Percentiles rank a stretch among this genome's conserved stretches.
Evolutionary conservation across 371 early-diverging fungal species (phyloP).

Genomic region (Mucor sp.): DNA sequence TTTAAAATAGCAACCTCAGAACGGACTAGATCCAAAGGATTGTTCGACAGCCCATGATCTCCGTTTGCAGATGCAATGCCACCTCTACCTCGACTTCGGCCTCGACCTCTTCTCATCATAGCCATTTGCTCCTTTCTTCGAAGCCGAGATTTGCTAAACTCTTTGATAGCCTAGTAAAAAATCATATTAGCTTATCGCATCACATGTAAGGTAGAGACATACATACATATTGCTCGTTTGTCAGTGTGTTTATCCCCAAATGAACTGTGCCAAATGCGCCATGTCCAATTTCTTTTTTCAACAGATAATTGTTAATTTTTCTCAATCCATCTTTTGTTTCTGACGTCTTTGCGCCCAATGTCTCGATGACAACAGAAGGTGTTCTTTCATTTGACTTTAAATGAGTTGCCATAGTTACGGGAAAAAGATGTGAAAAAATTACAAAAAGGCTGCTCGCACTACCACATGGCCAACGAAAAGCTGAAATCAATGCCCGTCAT

Average conservation of each 20-base stretch:
- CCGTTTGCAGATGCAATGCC: background rate
- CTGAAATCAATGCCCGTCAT: background rate
- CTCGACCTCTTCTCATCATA: conserved; percentile 23
- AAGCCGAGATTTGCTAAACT: conserved; percentile 25
- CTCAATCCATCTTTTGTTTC: conserved; percentile 66
- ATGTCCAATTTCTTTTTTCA: conserved; percentile 73
- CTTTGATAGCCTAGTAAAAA: conserved; percentile 29
- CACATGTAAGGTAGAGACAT: background rate
- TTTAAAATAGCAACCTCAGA: conserved; percentile 87
- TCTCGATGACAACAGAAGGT: background rate
- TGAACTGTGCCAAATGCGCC: conserved; percentile 89
- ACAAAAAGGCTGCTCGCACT: background rate
- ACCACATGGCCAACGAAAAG: background rate
- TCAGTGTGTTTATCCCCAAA: conserved; percentile 63
- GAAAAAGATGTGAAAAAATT: background rate
- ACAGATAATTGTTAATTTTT: conserved; percentile 78
- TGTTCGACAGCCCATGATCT: conserved; percentile 17
- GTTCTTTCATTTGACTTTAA: background rate
- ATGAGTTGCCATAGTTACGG: background rate
- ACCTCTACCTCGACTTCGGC: background rate
- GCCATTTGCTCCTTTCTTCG: conserved; percentile 34
- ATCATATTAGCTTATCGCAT: background rate
- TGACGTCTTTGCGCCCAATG: conserved; percentile 50
- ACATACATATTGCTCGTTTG: conserved; percentile 55
- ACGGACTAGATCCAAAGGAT: conserved; percentile 74